Evolutionary conservation across 176 grass and related monocot species (phyloP), one percentile per base, ranked within the genome.

Genomic region (Oryza brachyantha): DNA sequence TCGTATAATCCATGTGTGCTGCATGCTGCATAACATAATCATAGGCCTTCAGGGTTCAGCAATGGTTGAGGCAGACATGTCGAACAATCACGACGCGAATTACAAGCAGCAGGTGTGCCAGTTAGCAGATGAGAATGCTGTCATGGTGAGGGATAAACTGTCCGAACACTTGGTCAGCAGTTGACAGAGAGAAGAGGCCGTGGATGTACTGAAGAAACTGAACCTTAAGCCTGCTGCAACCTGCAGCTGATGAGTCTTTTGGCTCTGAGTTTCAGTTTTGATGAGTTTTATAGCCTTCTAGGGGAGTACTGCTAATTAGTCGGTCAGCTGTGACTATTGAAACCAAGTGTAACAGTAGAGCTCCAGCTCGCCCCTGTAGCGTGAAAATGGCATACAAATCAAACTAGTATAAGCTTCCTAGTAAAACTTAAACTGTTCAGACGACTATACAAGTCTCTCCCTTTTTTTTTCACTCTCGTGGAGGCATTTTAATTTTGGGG

Each of bases 1-100:
- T 70, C 90, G 95, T 74, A 97, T 97, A 90, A 94, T 94, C 65
- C 89, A 94, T 10, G 92, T 94, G 12, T 97, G 95, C 64, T 93
- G 89, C 73, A 46, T 97, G 80, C 59, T 97, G 76, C 91, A 94
- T 46, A 97, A 97, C 74, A 94, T 97, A 55, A 62, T 87, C 16
- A 88, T 97, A 61, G 87, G 90, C 65, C 72, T 92, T 64, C 79
- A 86, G 72, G 92, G 88, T 58, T 54, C 84, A 79, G 77, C 79
- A 6, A 79, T 52, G 69, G 85, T 64, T 0, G 79, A 90, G 38
- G 14, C 34, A 13, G 54, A 4, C 12, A 14, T 59, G 3, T 88
- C 41, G 10, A 70, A 81, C 3, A 29, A 92, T 6, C 92, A 91
- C 22, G 96, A 99, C 4, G 48, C 13, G 2, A 91, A 84, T 24